Evolutionary conservation across 129 eudicot species (phyloP), one percentile per base, ranked within the genome.

Genomic region (Artemisia annua): DNA sequence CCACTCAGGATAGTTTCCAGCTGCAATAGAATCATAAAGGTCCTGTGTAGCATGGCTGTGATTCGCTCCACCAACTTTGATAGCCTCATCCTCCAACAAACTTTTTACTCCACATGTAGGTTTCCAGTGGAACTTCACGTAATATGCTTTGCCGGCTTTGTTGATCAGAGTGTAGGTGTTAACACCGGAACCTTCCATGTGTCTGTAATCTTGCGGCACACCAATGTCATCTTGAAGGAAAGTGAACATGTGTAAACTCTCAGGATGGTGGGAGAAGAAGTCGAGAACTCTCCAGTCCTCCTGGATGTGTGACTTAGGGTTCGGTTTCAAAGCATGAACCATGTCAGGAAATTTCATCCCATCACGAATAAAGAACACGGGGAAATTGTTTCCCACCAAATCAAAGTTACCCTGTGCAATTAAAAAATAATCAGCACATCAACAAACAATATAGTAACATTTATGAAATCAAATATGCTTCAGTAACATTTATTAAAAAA

Each of bases 361-460:
- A 39, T 90, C 94, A 51, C 91, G 89, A 28, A 87, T 48, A 12
- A 90, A 90, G 61, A 90, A 90, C 52, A 90, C 95, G 0, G 97
- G 97, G 87, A 90, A 87, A 72, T 90, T 90, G 91, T 90, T 90
- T 53, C 97, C 97, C 64, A 90, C 97, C 80, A 90, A 50, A 79
- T 90, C 97, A 52, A 87, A 90, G 81, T 90, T 90, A 16, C 97
- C 97, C 95, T 90, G 73, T 44, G 64, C 58, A 35, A 57, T 74
- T 52, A 48, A 56, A 55, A 39, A 39, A 7, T 8, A 8, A 39
- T 39, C 10, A 39, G 46, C 11, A 39, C 10, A 39, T 39, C 9
- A 39, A 39, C 44, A 39, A 32, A 39, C 44, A 11, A 39, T 39
- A 39, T 7, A n/a, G n/a, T n/a, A 39, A 39, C 46, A 39, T 39